Evolutionary conservation across 495 filamentous ascomycete species (phyloP).

Genomic region (Penicillium crystallinum): DNA sequence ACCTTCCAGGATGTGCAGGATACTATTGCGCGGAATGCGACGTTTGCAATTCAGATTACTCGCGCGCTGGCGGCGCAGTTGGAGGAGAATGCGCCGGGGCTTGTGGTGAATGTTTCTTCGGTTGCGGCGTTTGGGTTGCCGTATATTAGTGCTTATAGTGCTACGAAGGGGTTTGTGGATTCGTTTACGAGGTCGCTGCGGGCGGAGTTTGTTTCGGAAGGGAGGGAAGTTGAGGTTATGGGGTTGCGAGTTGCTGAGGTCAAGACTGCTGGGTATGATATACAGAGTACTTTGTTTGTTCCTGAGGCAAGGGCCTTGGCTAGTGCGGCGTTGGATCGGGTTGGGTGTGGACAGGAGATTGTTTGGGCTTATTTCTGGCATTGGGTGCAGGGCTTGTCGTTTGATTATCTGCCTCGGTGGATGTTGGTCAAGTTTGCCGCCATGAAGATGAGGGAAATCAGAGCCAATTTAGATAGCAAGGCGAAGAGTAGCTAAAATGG

Average conservation of each 20-base stretch:
- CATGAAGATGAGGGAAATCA: constrained; percentile 12
- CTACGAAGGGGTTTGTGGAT: constrained; percentile 35
- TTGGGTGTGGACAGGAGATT: constrained; percentile 24
- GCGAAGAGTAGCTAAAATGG: constrained; percentile 11
- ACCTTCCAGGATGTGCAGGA: constrained; percentile 20
- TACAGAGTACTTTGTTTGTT: constrained; percentile 16
- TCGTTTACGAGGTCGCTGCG: constrained; percentile 26
- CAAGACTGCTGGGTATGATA: constrained; percentile 16
- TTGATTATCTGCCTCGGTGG: constrained; percentile 20
- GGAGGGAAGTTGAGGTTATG: constrained; percentile 24
- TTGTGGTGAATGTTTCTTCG: constrained; percentile 44
- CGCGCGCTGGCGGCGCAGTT: constrained; percentile 33
- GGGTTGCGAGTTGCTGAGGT: constrained; percentile 25
- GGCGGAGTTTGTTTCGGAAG: constrained; percentile 26
- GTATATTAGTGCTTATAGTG: constrained; percentile 31
- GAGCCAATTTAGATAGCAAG: constrained; percentile 8
- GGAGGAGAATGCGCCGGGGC: constrained; percentile 18
- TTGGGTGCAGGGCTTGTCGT: constrained; percentile 17
- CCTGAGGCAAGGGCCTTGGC: constrained; percentile 21
- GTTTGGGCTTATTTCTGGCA: constrained; percentile 29
- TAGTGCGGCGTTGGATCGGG: constrained; percentile 23
- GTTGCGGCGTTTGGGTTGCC: constrained; percentile 29
- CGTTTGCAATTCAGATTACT: constrained; percentile 41
- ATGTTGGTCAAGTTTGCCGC: constrained; percentile 16
- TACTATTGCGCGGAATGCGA: constrained; percentile 32